Percentiles rank a stretch among this genome's conserved stretches.
phyloP scores from a whole-genome alignment of 768 basidiomycete species.

The Lactarius tabidus region DNA sequence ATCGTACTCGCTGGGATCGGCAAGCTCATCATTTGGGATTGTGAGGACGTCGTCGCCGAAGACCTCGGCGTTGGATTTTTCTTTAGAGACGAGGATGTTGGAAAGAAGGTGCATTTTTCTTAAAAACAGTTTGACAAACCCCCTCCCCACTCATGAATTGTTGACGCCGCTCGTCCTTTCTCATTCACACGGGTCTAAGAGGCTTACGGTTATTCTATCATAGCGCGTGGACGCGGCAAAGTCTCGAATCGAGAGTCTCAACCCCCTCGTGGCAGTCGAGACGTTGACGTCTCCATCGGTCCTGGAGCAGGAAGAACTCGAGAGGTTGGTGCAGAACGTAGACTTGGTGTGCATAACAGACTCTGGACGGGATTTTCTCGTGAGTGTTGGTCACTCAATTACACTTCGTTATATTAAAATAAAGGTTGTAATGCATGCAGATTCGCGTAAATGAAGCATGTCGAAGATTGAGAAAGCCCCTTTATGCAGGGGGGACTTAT shows the following conservation, averaged over 20 bases:
- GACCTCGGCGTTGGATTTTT: conserved; percentile 94
- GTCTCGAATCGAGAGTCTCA: conserved; percentile 80
- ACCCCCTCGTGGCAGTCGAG: conserved; percentile 85
- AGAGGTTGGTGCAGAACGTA: conserved; percentile 55
- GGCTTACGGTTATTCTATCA: conserved; percentile 35
- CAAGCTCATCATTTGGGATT: conserved; percentile 79
- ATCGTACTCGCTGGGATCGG: conserved; percentile 97
- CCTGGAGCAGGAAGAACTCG: conserved; percentile 50
- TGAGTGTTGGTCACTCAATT: conserved; percentile 43
- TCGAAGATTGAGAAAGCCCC: conserved; percentile 65
- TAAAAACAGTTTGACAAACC: neutral
- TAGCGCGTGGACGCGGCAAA: conserved; percentile 87
- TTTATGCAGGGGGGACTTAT: conserved; percentile 91
- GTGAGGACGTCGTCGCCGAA: conserved; percentile 66
- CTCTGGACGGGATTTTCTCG: conserved; percentile 62
- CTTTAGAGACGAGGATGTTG: conserved; percentile 90
- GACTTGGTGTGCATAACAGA: conserved; percentile 91
- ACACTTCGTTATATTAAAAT: conserved; percentile 9
- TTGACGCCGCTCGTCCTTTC: neutral
- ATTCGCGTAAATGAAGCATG: conserved; percentile 76
- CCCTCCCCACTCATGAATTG: neutral
- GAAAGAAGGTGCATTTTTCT: conserved; percentile 62
- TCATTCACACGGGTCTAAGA: conserved; percentile 25
- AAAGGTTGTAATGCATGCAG: conserved; percentile 40
- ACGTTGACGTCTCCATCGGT: conserved; percentile 50